Evolutionary conservation across 345 rosid species (phyloP), one percentile per base, ranked within the genome.

Genomic region (Corchorus capsularis): DNA sequence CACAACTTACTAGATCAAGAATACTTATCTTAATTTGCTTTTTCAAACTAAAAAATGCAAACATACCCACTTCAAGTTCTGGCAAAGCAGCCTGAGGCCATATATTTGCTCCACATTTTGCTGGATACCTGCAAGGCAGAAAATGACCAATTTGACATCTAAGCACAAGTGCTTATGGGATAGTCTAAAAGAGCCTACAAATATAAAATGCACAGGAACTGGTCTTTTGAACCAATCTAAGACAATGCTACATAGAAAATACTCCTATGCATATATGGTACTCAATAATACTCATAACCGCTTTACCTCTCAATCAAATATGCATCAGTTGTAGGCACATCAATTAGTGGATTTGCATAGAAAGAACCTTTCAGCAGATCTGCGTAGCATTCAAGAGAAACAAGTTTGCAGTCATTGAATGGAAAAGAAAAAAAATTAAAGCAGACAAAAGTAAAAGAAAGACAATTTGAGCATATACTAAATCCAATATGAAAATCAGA

Each of bases 71-170:
- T 90, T 94, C 96, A 63, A 94, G 89, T 82, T 94, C 97, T 55
- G 98, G 96, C 72, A 94, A 75, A 55, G 88, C 90, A 76, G 57
- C 66, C 20, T 17, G 41, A 68, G 98, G 98, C 98, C 98, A 94
- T 85, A 93, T 89, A 80, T 94, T 94, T 74, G 93, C 87, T 78
- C 98, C 91, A 78, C 98, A 94, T 78, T 91, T 91, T 47, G 88
- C 88, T 71, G 94, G 97, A 86, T 91, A 93, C 84, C 98, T 94
- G 80, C 75, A 81, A 79, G 81, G 77, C 20, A 60, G 72, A 77
- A 6, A 27, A 16, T 16, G 53, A 72, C 46, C 75, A 70, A 75
- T 47, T 72, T 7, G 10, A 71, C 77, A 74, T 71, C 52, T 45
- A 5, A 45, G 71, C 27, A 79, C 9, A 47, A 47, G 72, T 39